Evolutionary conservation across 192 early-diverging fungal species (phyloP).

Genomic region (Rhizophlyctis rosea): DNA sequence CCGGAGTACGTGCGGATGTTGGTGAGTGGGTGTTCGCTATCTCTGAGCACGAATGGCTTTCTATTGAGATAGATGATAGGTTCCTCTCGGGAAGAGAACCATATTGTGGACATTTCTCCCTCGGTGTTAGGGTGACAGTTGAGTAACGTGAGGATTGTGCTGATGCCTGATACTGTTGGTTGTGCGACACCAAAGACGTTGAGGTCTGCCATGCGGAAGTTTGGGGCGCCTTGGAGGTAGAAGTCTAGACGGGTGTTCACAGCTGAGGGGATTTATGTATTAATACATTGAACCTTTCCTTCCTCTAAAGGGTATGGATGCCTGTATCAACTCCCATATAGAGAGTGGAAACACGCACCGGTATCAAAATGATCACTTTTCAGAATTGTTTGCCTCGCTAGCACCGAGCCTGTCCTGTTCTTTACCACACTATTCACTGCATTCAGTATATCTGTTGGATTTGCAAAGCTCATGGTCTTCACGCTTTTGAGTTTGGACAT

Average conservation of each 20-base stretch:
- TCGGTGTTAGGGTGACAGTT: conserved; percentile 43
- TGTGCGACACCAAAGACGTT: conserved; percentile 65
- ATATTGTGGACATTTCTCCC: conserved; percentile 10
- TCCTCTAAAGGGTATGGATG: no score
- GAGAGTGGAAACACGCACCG: conserved; percentile 5
- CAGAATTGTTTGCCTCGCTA: conserved; percentile 50
- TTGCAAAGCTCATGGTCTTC: background rate
- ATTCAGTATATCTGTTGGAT: conserved; percentile 35
- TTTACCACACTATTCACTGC: conserved; percentile 44
- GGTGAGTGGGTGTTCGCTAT: conserved; percentile 47
- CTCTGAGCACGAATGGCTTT: conserved; percentile 58
- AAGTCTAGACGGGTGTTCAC: conserved; percentile 49
- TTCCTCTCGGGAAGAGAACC: conserved; percentile 46
- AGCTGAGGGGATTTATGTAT: no score
- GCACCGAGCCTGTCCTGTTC: conserved; percentile 50
- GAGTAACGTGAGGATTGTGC: conserved; percentile 52
- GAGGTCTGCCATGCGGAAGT: conserved; percentile 58
- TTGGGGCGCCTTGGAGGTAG: conserved; percentile 63
- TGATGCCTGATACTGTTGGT: conserved; percentile 49
- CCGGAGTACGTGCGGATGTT: conserved; percentile 54
- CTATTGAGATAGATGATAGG: conserved; percentile 59
- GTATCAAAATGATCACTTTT: conserved; percentile 59
- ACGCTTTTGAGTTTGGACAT: background rate
- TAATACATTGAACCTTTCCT: no score
- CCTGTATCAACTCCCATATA: no score